Conservation (phyloP, 1,139 yeast species). For the Protomyces lactucae-debilis region DNA sequence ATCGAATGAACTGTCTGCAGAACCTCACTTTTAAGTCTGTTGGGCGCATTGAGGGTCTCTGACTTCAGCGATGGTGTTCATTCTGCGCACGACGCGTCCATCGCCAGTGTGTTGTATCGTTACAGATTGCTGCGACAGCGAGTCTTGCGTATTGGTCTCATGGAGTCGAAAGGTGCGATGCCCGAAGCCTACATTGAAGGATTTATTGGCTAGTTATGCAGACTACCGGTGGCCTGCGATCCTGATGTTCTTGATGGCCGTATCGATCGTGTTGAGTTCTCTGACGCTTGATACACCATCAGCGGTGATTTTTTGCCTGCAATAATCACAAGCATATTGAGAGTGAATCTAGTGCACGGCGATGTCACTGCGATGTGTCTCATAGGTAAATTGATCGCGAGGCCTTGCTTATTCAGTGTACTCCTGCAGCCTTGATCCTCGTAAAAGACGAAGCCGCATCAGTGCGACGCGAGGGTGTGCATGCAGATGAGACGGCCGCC, state of each 20-base stretch:
- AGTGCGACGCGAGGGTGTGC: no score
- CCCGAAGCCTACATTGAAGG: slow-evolving; percentile 74
- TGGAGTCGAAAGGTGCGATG: slow-evolving; percentile 71
- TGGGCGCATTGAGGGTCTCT: slow-evolving; percentile 80
- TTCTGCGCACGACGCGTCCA: slow-evolving; percentile 68
- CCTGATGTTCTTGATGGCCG: slow-evolving; percentile 73
- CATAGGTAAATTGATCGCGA: slow-evolving; percentile 29
- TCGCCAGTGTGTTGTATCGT: slow-evolving; percentile 52
- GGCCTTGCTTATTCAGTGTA: no score
- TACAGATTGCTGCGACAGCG: slow-evolving; percentile 38
- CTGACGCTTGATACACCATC: slow-evolving; percentile 48
- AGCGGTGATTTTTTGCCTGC: slow-evolving; percentile 74
- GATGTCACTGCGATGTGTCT: not conserved
- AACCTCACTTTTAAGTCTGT: slow-evolving; percentile 69
- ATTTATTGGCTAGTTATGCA: slow-evolving; percentile 88
- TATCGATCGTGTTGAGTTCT: slow-evolving; percentile 65
- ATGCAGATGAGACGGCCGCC: no score
- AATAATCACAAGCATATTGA: slow-evolving; percentile 67
- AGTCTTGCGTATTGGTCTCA: slow-evolving; percentile 57
- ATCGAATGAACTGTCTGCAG: slow-evolving; percentile 69
- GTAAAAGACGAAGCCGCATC: no score
- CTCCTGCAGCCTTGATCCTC: no score
- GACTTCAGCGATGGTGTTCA: slow-evolving; percentile 49
- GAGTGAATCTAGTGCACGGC: slow-evolving; percentile 50
- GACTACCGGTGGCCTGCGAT: slow-evolving; percentile 88